Evolutionary conservation across 2,329 filamentous ascomycete genomes (phyloP), one percentile per base, ranked within the genome.

Genomic region (Magnaporthiopsis rhizophila): DNA sequence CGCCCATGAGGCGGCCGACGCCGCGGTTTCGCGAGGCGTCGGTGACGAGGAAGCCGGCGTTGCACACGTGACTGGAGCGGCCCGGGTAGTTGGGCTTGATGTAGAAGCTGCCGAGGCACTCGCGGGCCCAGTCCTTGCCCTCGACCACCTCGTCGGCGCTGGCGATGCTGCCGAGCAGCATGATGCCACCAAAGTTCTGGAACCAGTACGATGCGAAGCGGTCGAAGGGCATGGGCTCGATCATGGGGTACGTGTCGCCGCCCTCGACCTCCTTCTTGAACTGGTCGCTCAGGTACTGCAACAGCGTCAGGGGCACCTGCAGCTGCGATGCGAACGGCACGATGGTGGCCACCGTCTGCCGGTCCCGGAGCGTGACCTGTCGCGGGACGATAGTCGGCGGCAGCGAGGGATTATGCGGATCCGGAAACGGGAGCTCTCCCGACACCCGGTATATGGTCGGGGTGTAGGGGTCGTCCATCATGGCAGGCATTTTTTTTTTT

Each of bases 81-180:
- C 92, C 92, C 0, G 92, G 92, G 74, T 96, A 97, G 76, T 97
- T 96, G 61, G 92, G 92, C 78, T 95, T 93, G 81, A 96, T 90
- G 77, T 95, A 96, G 77, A 96, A 96, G 77, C 91, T 96, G 65
- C 92, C 92, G 58, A 97, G 79, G 71, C 92, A 96, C 71, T 89
- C 83, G 72, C 87, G 88, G 68, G 86, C 84, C 92, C 92, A 96
- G 75, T 94, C 90, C 68, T 81, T 80, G 75, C 82, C 76, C 76
- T 87, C 76, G 69, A 81, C 71, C 66, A 84, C 76, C 65, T 88
- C 86, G 64, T 63, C 69, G 32, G 84, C 78, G 65, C 81, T 82
- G 62, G 86, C 83, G 65, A 94, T 86, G 70, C 89, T 86, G 65
- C 92, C 92, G 58, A 95, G 80, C 28, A 96, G 80, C 91, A 96